Conservation (phyloP, 1,284 basidiomycete genomes). For the Apiotrichum akiyoshidainum region DNA sequence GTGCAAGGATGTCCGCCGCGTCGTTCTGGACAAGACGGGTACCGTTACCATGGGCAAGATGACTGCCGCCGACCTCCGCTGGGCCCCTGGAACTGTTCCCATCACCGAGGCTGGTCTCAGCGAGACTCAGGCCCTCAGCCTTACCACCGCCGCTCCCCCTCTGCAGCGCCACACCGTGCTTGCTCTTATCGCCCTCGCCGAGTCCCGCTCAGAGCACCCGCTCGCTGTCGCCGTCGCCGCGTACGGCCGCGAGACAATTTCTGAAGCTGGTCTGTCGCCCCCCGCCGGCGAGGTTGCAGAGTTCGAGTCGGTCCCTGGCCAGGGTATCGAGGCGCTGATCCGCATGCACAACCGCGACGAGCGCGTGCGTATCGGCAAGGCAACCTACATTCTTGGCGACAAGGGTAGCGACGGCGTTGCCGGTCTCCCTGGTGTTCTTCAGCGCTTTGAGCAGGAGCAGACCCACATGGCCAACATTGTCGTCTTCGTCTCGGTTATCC, state of each 20-base stretch:
- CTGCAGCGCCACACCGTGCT: constrained; percentile 62
- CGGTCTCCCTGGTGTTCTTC: constrained; percentile 58
- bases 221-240: constrained; percentile 85
- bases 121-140: constrained; percentile 38
- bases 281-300: constrained; percentile 52
- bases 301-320: constrained; percentile 85
- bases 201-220: constrained; percentile 91
- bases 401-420: constrained; percentile 33
- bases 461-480: constrained; percentile 72
- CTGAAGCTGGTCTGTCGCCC: constrained; percentile 53
- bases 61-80: constrained; percentile 67
- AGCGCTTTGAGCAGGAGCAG: constrained; percentile 65
- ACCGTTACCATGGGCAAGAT: constrained; percentile 89
- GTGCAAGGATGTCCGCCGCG: constrained; percentile 71
- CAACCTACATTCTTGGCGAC: constrained; percentile 58
- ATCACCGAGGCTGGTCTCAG: constrained; percentile 24
- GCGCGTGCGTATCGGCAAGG: constrained; percentile 68
- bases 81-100: constrained; percentile 57
- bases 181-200: constrained; percentile 77
- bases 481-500: constrained; percentile 70
- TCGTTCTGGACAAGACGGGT: constrained; percentile 96
- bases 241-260: constrained; percentile 69
- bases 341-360: constrained; percentile 51
- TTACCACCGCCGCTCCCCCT: constrained; percentile 44
- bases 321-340: constrained; percentile 74